Base-by-base conservation (phyloP, 139 green algal species). In the Coelastrella sp. region DNA sequence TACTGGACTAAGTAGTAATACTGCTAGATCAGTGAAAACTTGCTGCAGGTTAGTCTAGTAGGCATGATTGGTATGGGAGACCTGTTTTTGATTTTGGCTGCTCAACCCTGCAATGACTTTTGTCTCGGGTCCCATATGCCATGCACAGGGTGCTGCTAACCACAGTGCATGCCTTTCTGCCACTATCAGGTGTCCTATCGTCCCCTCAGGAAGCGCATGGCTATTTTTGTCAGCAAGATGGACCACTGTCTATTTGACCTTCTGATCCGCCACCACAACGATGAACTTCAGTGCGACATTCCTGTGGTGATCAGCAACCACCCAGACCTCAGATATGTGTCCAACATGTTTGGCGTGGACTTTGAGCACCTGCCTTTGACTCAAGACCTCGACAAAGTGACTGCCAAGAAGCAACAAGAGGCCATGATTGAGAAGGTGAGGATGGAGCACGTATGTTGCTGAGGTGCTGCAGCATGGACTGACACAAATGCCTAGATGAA, bases 181-280 rank as follows among this genome's bases (percentile, higher is more conserved):
- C n/a, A n/a, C n/a, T 21, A 4, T 3, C 34, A 82, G 75, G 53
- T 84, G n/a, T 84, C 84, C 2, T 96, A 95, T 87, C 66, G 69
- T 5, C 78, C 79, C 45, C 83, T 88, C 40, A 57, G 84, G 30
- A 96, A 96, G 86, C 86, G 90, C 1, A 53, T 95, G 48, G 89
- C 83, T 9, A 69, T 93, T 6, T 83, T 93, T 3, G 90, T 93
- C 13, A 85, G 57, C 72, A 92, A 91, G 84, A 85, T 92, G 81
- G 91, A 94, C 76, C 93, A 96, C 87, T 96, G 93, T 86, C 87
- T 97, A 60, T 96, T 93, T 72, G 94, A 97, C 89, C 72, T 97
- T 67, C 91, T 97, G 38, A 96, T 96, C 27, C 87, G 94, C 0
- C 67, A 89, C 50, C 87, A 90, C 41, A 87, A 59, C 53, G 83